phyloP scores from a whole-genome alignment of 1,284 basidiomycete genomes.

The Trichosporon faecale region DNA sequence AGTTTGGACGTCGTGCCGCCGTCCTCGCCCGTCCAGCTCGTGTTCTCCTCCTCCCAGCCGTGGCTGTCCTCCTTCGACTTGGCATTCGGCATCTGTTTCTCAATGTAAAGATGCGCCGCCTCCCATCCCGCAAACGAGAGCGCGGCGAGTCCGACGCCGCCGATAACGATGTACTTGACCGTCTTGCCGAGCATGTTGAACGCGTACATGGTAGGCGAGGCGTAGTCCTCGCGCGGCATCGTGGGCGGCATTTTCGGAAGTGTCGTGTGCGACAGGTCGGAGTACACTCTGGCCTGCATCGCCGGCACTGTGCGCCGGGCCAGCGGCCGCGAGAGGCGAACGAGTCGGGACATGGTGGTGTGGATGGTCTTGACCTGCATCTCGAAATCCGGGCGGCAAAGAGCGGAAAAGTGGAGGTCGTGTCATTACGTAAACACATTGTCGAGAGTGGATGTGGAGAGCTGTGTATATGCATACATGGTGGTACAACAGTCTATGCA shows the following conservation, averaged over 20 bases:
- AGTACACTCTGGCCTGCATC: not conserved
- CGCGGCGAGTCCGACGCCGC: constrained; percentile 47
- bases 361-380: not conserved
- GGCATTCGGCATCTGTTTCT: constrained; percentile 58
- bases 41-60: constrained; percentile 70
- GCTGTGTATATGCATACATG: constrained; percentile 5
- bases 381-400: constrained; percentile 4
- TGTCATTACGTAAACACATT: not conserved
- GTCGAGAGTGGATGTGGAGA: not conserved
- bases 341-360: constrained; percentile 7
- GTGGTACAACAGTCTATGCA: constrained; percentile 12
- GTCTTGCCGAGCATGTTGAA: constrained; percentile 40
- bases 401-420: constrained; percentile 3
- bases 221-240: constrained; percentile 49
- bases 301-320: not conserved
- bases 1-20: constrained; percentile 73
- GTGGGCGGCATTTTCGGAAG: constrained; percentile 35
- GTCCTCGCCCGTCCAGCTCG: constrained; percentile 65
- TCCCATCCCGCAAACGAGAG: constrained; percentile 55
- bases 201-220: constrained; percentile 46
- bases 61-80: constrained; percentile 58
- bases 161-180: constrained; percentile 39
- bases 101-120: constrained; percentile 67
- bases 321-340: constrained; percentile 2
- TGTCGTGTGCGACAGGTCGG: constrained; percentile 13